Conservation (phyloP, 164 flowering plant genomes). For the Pachysandra terminalis region DNA sequence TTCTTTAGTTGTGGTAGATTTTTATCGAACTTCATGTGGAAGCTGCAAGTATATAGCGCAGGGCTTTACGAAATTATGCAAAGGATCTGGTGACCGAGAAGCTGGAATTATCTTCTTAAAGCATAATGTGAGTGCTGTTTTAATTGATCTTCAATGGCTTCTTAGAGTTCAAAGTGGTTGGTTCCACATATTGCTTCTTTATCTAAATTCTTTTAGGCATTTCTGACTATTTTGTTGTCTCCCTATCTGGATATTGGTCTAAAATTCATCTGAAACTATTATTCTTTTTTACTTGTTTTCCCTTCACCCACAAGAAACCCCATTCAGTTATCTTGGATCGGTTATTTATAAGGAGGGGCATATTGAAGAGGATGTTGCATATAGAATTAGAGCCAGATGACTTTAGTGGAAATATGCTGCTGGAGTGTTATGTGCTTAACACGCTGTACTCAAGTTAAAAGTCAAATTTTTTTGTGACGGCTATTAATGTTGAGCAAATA, state of each 20-base stretch:
- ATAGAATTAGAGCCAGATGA: no score
- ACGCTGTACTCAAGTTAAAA: no score
- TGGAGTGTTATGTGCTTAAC: no score
- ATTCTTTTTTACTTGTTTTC: background rate
- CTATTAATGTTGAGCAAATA: no score
- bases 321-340: no score
- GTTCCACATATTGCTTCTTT: background rate
- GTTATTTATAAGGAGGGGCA: no score
- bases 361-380: no score
- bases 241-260: background rate
- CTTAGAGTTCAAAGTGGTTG: background rate
- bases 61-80: slow-evolving; percentile 80
- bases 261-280: slow-evolving; percentile 3
- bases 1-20: slow-evolving; percentile 86
- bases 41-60: slow-evolving; percentile 95
- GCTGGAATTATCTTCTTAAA: slow-evolving; percentile 78
- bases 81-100: slow-evolving; percentile 67
- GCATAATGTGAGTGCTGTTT: slow-evolving; percentile 87
- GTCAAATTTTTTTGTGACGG: no score
- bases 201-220: background rate
- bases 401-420: no score
- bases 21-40: slow-evolving; percentile 88
- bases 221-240: background rate
- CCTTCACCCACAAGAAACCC: no score
- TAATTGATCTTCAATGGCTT: background rate